Evolutionary conservation across 495 filamentous ascomycete genomes (phyloP).

Genomic region (Tetracladium marchalianum): DNA sequence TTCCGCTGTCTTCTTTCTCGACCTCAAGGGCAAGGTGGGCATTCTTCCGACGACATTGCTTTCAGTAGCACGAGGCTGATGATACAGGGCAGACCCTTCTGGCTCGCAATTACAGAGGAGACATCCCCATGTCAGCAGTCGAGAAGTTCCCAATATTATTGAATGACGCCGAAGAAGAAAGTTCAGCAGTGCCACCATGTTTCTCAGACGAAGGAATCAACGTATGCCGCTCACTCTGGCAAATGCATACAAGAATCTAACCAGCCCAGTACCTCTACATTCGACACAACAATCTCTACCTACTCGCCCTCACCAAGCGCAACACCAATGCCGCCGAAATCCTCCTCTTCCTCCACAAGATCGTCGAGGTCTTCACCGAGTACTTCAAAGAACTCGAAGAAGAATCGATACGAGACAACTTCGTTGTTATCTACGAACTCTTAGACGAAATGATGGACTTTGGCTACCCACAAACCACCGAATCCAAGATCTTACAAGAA

Average conservation of each 20-base stretch:
- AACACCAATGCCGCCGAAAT: conserved; percentile 99
- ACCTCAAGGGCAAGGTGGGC: conserved; percentile 96
- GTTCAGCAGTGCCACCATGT: conserved; percentile 92
- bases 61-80: conserved; percentile 6
- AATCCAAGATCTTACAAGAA: conserved; percentile 98
- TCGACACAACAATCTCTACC: conserved; percentile 97
- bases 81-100: conserved; percentile 66
- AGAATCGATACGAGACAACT: conserved; percentile 98
- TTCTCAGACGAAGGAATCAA: conserved; percentile 99
- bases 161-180: conserved; percentile 98
- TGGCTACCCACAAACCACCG: conserved; percentile 97
- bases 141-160: conserved; percentile 97
- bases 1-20: conserved; percentile 96
- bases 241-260: conserved; percentile 1
- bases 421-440: conserved; percentile 97
- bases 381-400: conserved; percentile 99
- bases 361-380: conserved; percentile 98
- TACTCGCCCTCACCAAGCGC: conserved; percentile 95
- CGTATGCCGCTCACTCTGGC: conserved; percentile 38
- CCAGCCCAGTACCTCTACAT: conserved; percentile 88
- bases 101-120: conserved; percentile 96
- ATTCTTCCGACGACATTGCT: not conserved
- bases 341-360: conserved; percentile 92
- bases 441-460: conserved; percentile 99
- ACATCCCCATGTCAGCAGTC: conserved; percentile 98